Base-by-base conservation (phyloP, 805 yeast genomes). In the Myxozyma vanderwaltii region DNA sequence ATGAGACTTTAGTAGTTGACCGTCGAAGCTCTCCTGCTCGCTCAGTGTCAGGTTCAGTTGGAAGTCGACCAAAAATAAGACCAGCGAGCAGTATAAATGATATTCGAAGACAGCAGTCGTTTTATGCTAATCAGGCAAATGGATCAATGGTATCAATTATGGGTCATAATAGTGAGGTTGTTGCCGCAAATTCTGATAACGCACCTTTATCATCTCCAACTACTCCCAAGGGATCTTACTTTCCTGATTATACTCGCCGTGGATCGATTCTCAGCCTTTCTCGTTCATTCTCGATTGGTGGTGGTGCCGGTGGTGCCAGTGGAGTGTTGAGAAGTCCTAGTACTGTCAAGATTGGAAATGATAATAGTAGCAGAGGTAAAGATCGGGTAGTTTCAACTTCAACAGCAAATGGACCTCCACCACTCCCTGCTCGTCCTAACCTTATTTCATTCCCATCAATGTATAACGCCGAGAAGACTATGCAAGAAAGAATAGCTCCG, bases 401-500 rank as follows among this genome's bases (percentile, higher is more conserved):
- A 8, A 27, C 38, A 23, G n/a, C n/a, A 8, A 13, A 29, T 6
- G 39, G 35, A 1, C 57, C 61, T n/a, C 65, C 66, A 19, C 66
- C 63, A 2, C 52, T 63, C 1, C 63, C 65, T 2, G 61, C 61
- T n/a, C 51, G 66, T 3, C 64, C 65, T 17, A 55, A 54, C 6
- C 47, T 63, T 39, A 58, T 62, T 27, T 58, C 63, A 12, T 62
- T 63, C 45, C 38, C 56, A n/a, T 55, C 63, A 21, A 38, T 49
- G 21, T 64, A 65, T 27, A 64, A 54, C 26, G 63, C 69, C 29
- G 88, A 84, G 55, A 81, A 76, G 7, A 73, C 79, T 0, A 75
- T 91, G 38, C 82, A 80, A 61, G 85, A 84, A 46, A 76, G 97
- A 60, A 76, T 91, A 58, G 79, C 84, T 10, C 85, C 86, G 2